Conservation (phyloP, 768 basidiomycete species). For the Sistotremastrum niveocremeum region DNA sequence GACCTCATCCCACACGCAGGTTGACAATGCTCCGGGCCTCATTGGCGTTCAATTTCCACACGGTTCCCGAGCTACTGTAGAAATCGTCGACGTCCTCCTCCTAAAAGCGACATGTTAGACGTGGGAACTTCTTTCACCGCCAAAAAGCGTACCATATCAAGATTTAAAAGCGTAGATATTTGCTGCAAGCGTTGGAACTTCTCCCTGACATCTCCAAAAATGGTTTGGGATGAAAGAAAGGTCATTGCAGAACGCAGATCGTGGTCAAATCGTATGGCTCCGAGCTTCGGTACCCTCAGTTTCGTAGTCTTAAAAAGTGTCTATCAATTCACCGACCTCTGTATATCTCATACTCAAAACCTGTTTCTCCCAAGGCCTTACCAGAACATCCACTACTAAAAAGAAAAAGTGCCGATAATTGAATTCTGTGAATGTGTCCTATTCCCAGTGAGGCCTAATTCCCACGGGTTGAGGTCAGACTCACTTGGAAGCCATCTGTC, state of each 20-base stretch:
- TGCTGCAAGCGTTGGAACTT: constrained; percentile 89
- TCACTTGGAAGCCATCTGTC: constrained; percentile 78
- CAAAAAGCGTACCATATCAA: constrained; percentile 50
- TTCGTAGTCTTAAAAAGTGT: not conserved
- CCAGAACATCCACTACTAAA: constrained; percentile 71
- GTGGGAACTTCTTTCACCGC: constrained; percentile 2
- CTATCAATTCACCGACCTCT: constrained; percentile 41
- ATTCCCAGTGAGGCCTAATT: not conserved
- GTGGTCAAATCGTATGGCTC: constrained; percentile 89
- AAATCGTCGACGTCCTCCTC: constrained; percentile 94
- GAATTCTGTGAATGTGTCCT: constrained; percentile 79
- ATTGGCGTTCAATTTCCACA: constrained; percentile 67
- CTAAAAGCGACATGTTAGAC: constrained; percentile 22
- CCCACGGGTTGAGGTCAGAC: constrained; percentile 4
- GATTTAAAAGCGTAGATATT: constrained; percentile 80
- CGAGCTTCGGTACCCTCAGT: constrained; percentile 43
- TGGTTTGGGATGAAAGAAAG: constrained; percentile 78
- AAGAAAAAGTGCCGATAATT: constrained; percentile 84
- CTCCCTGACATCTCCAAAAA: constrained; percentile 82
- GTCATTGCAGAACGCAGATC: constrained; percentile 76
- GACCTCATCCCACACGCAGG: constrained; percentile 16
- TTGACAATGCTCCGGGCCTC: constrained; percentile 62
- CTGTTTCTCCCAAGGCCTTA: constrained; percentile 94
- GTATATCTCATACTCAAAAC: constrained; percentile 70
- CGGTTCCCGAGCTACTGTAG: constrained; percentile 84